Percentiles rank a stretch among this genome's conserved stretches.
Conservation (phyloP, 1,284 basidiomycete genomes). For the Ganoderma boninense region DNA sequence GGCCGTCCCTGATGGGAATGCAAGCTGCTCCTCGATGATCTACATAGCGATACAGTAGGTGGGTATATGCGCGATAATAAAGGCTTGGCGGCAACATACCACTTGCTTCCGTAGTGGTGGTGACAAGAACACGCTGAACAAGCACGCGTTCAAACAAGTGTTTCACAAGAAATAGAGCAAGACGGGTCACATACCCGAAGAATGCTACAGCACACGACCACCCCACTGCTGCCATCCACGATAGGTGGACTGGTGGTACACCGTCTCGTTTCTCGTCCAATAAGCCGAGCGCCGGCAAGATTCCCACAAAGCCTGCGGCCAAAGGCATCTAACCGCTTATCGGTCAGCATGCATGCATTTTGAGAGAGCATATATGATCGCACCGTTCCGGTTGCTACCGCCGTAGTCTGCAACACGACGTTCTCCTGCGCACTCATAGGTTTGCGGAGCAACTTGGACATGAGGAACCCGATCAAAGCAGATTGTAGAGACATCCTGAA, state of each 20-base stretch:
- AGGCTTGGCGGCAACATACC: constrained; percentile 53
- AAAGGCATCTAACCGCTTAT: constrained; percentile 75
- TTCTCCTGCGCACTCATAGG: constrained; percentile 91
- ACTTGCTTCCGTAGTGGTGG: constrained; percentile 95
- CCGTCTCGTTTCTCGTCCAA: constrained; percentile 83
- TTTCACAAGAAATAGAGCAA: background rate
- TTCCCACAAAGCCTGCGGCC: constrained; percentile 94
- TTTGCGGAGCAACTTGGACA: constrained; percentile 78
- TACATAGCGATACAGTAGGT: constrained; percentile 39
- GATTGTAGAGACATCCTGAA: constrained; percentile 95
- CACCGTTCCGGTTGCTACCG: constrained; percentile 88
- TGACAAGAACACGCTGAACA: constrained; percentile 86
- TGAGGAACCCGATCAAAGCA: constrained; percentile 88
- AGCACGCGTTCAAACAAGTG: constrained; percentile 13
- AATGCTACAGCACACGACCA: constrained; percentile 93
- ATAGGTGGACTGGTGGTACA: constrained; percentile 76
- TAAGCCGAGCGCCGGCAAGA: constrained; percentile 89
- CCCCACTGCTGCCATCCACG: constrained; percentile 74
- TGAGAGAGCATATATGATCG: constrained; percentile 25
- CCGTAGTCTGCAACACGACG: constrained; percentile 94
- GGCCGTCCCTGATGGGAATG: constrained; percentile 96
- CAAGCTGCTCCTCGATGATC: constrained; percentile 93
- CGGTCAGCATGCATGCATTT: background rate
- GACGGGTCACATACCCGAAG: constrained; percentile 71
- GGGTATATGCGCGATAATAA: background rate